A percentile compares a stretch with the other conserved stretches of the same genome.
phyloP scores from a whole-genome alignment of 2,329 filamentous ascomycete genomes.

The Sarocladium oryzae region DNA sequence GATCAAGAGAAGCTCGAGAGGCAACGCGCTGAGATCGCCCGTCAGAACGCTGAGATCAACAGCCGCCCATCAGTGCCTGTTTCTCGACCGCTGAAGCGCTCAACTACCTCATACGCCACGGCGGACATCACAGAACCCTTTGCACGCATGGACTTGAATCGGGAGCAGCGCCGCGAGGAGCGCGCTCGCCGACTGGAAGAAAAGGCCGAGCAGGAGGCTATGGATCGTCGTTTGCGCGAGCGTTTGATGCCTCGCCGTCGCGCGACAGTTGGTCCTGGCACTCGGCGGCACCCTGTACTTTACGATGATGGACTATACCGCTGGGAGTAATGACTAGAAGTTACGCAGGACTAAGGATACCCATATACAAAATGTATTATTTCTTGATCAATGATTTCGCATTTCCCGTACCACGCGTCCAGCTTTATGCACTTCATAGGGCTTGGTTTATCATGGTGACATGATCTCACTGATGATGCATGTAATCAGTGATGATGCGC shows the following conservation, averaged over 20 bases:
- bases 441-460: too few relatives aligned
- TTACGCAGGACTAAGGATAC: not conserved
- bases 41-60: constrained; percentile 36
- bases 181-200: constrained; percentile 23
- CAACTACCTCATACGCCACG: constrained; percentile 17
- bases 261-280: constrained; percentile 29
- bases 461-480: too few relatives aligned
- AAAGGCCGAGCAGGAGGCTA: constrained; percentile 30
- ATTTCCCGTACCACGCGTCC: too few relatives aligned
- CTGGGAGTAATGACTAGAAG: constrained; percentile 31
- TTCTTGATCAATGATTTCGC: not conserved
- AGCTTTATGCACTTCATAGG: too few relatives aligned
- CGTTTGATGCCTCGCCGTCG: constrained; percentile 32
- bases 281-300: constrained; percentile 26
- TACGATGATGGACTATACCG: constrained; percentile 34
- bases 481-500: too few relatives aligned
- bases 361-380: not conserved
- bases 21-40: constrained; percentile 28
- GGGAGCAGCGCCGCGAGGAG: constrained; percentile 24
- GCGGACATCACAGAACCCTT: constrained; percentile 1
- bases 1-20: constrained; percentile 13
- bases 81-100: constrained; percentile 17
- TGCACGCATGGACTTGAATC: not conserved
- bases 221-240: constrained; percentile 32
- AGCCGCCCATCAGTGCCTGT: constrained; percentile 27